These are phyloP conservation scores for Thielaviopsis cerberus DNA, from an alignment of 2,329 filamentous ascomycete genomes.

Conservation along the genomic window DNA sequence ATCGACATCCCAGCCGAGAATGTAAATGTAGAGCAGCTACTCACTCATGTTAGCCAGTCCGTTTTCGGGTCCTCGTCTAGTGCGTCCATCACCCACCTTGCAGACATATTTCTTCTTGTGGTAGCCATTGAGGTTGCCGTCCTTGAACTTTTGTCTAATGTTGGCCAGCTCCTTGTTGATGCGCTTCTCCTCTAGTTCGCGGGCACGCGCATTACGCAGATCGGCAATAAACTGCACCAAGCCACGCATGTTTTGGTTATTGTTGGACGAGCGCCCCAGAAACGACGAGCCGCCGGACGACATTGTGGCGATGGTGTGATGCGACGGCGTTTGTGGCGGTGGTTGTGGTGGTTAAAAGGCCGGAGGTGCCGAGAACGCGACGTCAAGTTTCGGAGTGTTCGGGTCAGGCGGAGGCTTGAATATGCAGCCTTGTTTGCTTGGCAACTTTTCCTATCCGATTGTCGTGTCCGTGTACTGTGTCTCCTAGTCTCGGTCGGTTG, in stretches of 20 bases:
- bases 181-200: conserved; percentile 93
- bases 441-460: background rate
- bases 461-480: background rate
- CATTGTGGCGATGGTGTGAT: conserved; percentile 23
- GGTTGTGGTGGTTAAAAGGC: background rate
- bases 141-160: conserved; percentile 95
- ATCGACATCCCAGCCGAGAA: conserved; percentile 95
- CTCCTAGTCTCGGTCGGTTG: background rate
- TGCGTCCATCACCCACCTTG: conserved; percentile 42
- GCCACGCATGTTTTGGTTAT: conserved; percentile 54
- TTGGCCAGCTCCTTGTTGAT: conserved; percentile 99
- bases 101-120: conserved; percentile 99
- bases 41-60: conserved; percentile 15
- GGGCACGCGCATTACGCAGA: conserved; percentile 77
- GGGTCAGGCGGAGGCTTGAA: background rate
- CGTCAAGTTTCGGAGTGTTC: background rate
- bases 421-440: background rate
- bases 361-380: background rate
- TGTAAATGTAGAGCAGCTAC: conserved; percentile 94
- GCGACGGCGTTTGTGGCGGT: background rate
- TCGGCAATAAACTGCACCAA: conserved; percentile 98
- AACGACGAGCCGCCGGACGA: conserved; percentile 41
- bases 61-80: conserved; percentile 3
- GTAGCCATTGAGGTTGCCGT: conserved; percentile 82
- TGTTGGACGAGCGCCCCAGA: conserved; percentile 45